These are phyloP conservation scores for Biscutella laevigata DNA, from an alignment of 441 rosid species.

Conservation along the genomic window DNA sequence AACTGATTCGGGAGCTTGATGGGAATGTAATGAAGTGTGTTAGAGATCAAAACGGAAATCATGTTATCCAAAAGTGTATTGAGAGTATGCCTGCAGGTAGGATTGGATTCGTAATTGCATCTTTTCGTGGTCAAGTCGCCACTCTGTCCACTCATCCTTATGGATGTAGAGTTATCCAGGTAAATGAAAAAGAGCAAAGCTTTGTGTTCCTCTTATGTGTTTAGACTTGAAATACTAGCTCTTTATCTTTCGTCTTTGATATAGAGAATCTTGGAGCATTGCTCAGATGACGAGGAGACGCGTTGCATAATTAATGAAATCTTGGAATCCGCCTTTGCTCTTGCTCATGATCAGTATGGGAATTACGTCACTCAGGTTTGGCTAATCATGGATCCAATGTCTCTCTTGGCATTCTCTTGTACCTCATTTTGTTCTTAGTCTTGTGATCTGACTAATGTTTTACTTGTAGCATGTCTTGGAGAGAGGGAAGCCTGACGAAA, in stretches of 20 bases:
- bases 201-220: not conserved
- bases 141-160: conserved; percentile 87
- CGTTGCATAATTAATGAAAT: conserved; percentile 88
- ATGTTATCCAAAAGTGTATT: conserved; percentile 91
- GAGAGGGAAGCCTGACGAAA: conserved; percentile 44
- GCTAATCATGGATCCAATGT: conserved; percentile 11
- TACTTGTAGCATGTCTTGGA: conserved; percentile 52
- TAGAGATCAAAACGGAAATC: conserved; percentile 96
- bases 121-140: conserved; percentile 84
- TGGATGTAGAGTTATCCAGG: conserved; percentile 98
- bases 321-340: conserved; percentile 65
- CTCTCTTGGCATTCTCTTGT: not conserved
- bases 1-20: conserved; percentile 75
- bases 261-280: conserved; percentile 95
- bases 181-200: conserved; percentile 20
- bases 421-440: conserved; percentile 7
- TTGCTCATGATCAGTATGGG: conserved; percentile 97
- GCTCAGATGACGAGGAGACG: conserved; percentile 64
- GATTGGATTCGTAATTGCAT: conserved; percentile 69
- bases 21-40: conserved; percentile 91
- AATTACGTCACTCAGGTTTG: conserved; percentile 94
- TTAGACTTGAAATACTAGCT: conserved; percentile 3
- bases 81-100: conserved; percentile 68
- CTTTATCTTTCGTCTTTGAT: conserved; percentile 24
- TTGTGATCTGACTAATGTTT: not conserved